phyloP scores from a whole-genome alignment of 306 rosid genomes.

The Quercus engelmannii region DNA sequence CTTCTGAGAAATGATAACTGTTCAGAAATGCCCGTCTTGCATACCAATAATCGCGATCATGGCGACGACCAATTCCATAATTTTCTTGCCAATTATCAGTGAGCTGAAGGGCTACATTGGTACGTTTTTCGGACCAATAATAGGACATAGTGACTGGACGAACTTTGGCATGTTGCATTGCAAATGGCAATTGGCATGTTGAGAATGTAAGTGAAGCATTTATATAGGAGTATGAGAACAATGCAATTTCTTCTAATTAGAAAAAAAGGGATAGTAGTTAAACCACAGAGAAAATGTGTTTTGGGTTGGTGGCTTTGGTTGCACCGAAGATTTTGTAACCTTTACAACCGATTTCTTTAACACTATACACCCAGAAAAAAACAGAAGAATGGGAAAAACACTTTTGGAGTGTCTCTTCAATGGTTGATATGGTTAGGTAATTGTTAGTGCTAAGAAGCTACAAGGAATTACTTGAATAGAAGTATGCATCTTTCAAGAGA shows the following conservation, averaged over 20 bases:
- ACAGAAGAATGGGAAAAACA: no score
- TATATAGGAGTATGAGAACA: not conserved
- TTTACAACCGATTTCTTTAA: not conserved
- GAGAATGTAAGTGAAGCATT: not conserved
- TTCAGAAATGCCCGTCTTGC: constrained; percentile 51
- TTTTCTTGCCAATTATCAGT: constrained; percentile 12
- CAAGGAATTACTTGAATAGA: no score
- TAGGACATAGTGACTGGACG: constrained; percentile 16
- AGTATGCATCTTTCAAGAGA: no score
- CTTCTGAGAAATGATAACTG: constrained; percentile 46
- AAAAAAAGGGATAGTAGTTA: constrained; percentile 18
- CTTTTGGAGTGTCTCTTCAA: not conserved
- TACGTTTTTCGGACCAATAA: not conserved
- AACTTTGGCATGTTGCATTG: constrained; percentile 34
- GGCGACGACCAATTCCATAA: constrained; percentile 23
- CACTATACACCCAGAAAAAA: no score
- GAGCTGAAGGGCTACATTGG: not conserved
- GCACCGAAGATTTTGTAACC: constrained; percentile 30
- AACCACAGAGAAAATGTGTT: constrained; percentile 22
- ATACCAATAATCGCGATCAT: constrained; percentile 40
- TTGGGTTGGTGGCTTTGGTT: constrained; percentile 36
- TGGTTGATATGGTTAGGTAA: no score
- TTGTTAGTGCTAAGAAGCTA: no score
- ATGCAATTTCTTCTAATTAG: not conserved
- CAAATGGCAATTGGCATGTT: not conserved